phyloP scores from a whole-genome alignment of 768 basidiomycete genomes.

The Artomyces pyxidatus region DNA sequence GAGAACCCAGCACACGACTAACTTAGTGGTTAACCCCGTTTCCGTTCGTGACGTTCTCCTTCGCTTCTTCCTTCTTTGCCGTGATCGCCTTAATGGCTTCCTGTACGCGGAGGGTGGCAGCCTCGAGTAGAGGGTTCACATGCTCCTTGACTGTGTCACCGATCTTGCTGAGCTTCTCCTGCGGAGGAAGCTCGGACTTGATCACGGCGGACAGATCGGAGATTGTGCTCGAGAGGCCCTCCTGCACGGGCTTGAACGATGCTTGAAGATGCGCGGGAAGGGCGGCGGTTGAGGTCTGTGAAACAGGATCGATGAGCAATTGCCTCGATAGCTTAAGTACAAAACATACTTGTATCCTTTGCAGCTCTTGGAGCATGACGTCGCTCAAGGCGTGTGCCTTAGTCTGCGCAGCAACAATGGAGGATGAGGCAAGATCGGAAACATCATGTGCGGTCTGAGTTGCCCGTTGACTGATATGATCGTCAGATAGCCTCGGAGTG shows the following conservation, averaged over 20 bases:
- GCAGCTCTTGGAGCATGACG: slow-evolving; percentile 57
- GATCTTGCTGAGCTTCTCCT: slow-evolving; percentile 55
- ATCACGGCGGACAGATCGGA: slow-evolving; percentile 48
- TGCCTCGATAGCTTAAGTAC: not conserved
- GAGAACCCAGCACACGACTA: too few species aligned
- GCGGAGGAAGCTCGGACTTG: slow-evolving; percentile 46
- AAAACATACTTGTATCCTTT: slow-evolving; percentile 40
- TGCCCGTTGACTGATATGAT: slow-evolving; percentile 50
- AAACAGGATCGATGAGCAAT: slow-evolving; percentile 2
- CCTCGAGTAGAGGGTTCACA: slow-evolving; percentile 54
- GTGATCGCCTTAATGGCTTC: slow-evolving; percentile 22
- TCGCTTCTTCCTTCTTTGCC: slow-evolving; percentile 14
- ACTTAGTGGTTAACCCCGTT: slow-evolving; percentile 12
- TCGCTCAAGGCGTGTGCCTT: slow-evolving; percentile 56
- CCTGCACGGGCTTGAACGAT: slow-evolving; percentile 50
- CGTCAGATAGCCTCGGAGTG: slow-evolving; percentile 1
- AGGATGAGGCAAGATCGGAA: slow-evolving; percentile 49
- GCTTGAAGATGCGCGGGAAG: slow-evolving; percentile 47
- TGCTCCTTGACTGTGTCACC: slow-evolving; percentile 50
- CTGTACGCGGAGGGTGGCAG: slow-evolving; percentile 23
- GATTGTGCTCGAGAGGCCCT: slow-evolving; percentile 44
- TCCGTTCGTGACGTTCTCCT: slow-evolving; percentile 14
- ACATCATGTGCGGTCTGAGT: slow-evolving; percentile 60
- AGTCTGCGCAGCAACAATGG: slow-evolving; percentile 44
- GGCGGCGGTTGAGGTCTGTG: slow-evolving; percentile 42